These are phyloP conservation scores for Mucor lusitanicus DNA, from an alignment of 371 early-diverging fungal species.

Conservation along the genomic window DNA sequence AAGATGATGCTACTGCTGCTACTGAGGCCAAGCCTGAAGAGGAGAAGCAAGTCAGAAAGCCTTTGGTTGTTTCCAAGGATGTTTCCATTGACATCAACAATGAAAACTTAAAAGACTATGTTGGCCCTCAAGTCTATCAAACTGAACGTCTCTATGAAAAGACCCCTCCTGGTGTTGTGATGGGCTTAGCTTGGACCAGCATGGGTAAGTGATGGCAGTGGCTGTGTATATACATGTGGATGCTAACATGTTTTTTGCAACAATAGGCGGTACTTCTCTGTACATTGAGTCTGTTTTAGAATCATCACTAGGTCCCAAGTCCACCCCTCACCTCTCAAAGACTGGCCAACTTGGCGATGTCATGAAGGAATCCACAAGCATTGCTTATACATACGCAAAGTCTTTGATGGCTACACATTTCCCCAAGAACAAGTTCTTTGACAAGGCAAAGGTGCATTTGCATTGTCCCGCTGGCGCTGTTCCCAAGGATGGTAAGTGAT, in stretches of 20 bases:
- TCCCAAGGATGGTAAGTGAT: constrained; percentile 87
- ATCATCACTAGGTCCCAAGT: constrained; percentile 62
- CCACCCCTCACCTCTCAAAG: constrained; percentile 68
- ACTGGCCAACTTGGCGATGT: constrained; percentile 98
- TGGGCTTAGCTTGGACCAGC: constrained; percentile 96
- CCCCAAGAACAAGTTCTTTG: constrained; percentile 90
- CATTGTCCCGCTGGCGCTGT: constrained; percentile 98
- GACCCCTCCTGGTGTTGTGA: constrained; percentile 92
- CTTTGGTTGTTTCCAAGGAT: constrained; percentile 56
- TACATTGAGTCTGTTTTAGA: constrained; percentile 96
- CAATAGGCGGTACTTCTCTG: constrained; percentile 84
- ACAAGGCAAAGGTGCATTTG: constrained; percentile 86
- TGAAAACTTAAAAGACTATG: constrained; percentile 86
- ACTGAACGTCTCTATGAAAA: constrained; percentile 89
- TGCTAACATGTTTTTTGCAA: not conserved
- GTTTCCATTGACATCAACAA: constrained; percentile 62
- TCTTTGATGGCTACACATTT: constrained; percentile 70
- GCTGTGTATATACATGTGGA: not conserved
- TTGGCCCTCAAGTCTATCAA: constrained; percentile 89
- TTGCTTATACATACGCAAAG: constrained; percentile 94
- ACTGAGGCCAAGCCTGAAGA: constrained; percentile 13
- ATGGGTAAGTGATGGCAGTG: constrained; percentile 62
- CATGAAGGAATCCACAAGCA: constrained; percentile 96
- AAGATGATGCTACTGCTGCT: constrained; percentile 4
- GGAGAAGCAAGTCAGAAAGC: constrained; percentile 33